Conservation (phyloP, 352 stramenopile genomes). For the Phytophthora capsici region DNA sequence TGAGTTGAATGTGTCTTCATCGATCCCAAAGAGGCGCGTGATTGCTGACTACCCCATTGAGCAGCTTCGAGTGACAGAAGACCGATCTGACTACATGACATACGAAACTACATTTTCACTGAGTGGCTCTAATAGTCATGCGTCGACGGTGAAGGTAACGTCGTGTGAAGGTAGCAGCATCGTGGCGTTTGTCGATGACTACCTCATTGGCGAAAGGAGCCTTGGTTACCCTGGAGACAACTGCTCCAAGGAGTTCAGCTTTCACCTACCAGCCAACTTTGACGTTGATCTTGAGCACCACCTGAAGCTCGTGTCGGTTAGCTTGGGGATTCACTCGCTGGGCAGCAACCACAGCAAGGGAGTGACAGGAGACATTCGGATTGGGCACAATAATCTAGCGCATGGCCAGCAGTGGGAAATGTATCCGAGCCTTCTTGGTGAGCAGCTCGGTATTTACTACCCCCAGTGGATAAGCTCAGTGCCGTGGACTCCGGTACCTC, state of each 20-base stretch:
- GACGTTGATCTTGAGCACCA: conserved; percentile 38
- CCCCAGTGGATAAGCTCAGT: conserved; percentile 56
- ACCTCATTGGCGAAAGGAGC: conserved; percentile 49
- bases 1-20: conserved; percentile 43
- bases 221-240: conserved; percentile 59
- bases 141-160: conserved; percentile 47
- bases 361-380: conserved; percentile 53
- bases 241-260: conserved; percentile 51
- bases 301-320: conserved; percentile 62
- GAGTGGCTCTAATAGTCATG: not conserved
- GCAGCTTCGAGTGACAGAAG: conserved; percentile 60
- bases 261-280: conserved; percentile 47
- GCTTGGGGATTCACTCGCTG: conserved; percentile 62
- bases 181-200: conserved; percentile 55
- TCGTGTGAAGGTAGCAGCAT: conserved; percentile 66
- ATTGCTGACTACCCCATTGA: conserved; percentile 50
- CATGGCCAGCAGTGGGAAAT: conserved; percentile 51
- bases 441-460: conserved; percentile 67
- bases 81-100: conserved; percentile 68
- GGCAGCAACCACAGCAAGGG: conserved; percentile 65
- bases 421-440: conserved; percentile 65
- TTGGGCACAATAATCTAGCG: conserved; percentile 48
- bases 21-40: conserved; percentile 42
- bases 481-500: conserved; percentile 40
- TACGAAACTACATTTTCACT: conserved; percentile 61